Evolutionary conservation across 73 alveolate species (phyloP).

Genomic region (Breviolum minutum): DNA sequence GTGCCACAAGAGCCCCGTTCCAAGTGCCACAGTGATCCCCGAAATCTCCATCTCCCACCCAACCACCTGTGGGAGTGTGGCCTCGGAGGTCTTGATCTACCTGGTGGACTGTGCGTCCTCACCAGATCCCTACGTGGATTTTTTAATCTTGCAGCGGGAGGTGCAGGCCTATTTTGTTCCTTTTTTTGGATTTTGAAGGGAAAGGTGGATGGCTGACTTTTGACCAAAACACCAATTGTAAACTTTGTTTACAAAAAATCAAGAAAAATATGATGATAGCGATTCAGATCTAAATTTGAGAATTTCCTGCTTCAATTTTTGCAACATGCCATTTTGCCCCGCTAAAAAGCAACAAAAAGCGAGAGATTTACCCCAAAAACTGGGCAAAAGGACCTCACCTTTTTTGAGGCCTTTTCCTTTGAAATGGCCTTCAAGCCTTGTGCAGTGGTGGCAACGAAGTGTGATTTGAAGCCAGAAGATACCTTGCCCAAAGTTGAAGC

Average conservation of each 20-base stretch:
- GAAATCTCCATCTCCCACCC: background rate
- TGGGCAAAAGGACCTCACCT: no score
- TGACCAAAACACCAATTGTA: background rate
- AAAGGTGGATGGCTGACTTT: background rate
- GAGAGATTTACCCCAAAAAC: no score
- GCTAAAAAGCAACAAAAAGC: no score
- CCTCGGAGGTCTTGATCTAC: conserved; percentile 25
- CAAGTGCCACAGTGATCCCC: no score
- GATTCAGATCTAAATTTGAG: no score
- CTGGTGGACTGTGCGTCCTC: conserved; percentile 85
- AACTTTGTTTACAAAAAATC: background rate
- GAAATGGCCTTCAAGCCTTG: conserved; percentile 50
- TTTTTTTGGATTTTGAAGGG: background rate
- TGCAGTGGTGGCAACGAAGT: conserved; percentile 61
- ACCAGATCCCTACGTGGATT: conserved; percentile 29
- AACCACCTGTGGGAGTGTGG: background rate
- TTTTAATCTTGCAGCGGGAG: conserved; percentile 40
- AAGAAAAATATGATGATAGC: background rate
- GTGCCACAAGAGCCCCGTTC: no score
- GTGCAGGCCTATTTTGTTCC: background rate
- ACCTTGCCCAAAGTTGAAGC: conserved; percentile 81
- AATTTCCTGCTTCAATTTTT: no score
- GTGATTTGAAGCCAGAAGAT: conserved; percentile 65
- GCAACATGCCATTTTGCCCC: no score
- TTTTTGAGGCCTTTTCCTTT: conserved; percentile 32